These are phyloP conservation scores for Fagopyrum tataricum DNA, from an alignment of 148 eudicot genomes.

Conservation along the genomic window DNA sequence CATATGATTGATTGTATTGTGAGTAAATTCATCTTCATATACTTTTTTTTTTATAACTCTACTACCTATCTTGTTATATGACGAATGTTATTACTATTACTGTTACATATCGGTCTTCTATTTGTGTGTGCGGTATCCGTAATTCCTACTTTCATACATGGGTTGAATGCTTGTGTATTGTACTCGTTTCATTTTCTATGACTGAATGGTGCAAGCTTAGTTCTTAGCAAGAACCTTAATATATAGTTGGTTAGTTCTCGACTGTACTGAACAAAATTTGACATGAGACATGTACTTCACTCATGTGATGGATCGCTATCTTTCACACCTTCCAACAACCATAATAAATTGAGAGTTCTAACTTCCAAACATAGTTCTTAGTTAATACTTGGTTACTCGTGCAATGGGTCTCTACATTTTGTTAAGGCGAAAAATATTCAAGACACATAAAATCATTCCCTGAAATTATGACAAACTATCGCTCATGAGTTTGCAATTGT, in stretches of 20 bases:
- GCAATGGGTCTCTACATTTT: not conserved
- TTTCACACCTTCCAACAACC: conserved; percentile 2
- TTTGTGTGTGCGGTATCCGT: not conserved
- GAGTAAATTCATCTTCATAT: conserved; percentile 5
- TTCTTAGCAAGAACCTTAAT: not conserved
- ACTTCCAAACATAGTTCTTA: not conserved
- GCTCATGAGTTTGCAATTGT: not conserved
- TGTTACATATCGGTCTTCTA: not conserved
- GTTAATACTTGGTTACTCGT: not conserved
- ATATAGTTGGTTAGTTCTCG: not conserved
- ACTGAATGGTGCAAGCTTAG: not conserved
- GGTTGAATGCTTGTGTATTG: not conserved
- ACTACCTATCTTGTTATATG: conserved; percentile 2
- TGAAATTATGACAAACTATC: not conserved
- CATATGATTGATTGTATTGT: not conserved
- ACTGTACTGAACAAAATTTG: not conserved
- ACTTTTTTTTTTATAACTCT: not conserved
- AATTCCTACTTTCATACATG: not conserved
- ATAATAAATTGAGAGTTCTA: not conserved
- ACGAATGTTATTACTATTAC: not conserved
- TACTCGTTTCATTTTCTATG: not conserved
- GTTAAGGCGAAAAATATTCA: no score
- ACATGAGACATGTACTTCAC: not conserved
- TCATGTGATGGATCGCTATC: not conserved
- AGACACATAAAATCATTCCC: not conserved